Evolutionary conservation across 345 rosid genomes (phyloP).

Genomic region (Arabidopsis suecica): DNA sequence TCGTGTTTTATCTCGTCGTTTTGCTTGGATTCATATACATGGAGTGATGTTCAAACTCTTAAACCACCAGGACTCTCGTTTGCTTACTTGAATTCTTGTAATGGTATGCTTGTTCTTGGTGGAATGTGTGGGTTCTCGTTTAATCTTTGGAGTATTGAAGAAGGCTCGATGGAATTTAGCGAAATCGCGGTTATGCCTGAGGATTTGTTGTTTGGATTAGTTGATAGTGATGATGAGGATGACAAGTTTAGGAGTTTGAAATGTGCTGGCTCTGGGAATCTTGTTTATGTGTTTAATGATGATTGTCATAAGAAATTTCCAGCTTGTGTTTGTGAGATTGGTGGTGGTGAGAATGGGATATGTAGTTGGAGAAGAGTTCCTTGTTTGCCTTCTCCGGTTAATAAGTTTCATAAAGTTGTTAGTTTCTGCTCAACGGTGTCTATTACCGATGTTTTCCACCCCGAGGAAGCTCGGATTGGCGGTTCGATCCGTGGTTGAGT

Average conservation of each 20-base stretch:
- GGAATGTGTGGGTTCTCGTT: constrained; percentile 80
- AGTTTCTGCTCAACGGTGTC: constrained; percentile 76
- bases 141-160: constrained; percentile 67
- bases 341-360: constrained; percentile 40
- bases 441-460: constrained; percentile 48
- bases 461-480: constrained; percentile 45
- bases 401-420: constrained; percentile 83
- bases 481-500: constrained; percentile 32
- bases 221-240: constrained; percentile 56
- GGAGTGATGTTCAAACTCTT: constrained; percentile 75
- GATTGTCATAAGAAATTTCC: constrained; percentile 83
- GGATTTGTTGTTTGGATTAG: constrained; percentile 60
- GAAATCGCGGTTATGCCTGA: constrained; percentile 79
- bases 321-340: constrained; percentile 82
- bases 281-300: constrained; percentile 78
- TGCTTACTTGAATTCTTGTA: constrained; percentile 65
- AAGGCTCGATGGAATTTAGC: constrained; percentile 64
- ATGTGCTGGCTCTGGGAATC: constrained; percentile 79
- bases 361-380: constrained; percentile 84
- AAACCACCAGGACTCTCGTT: constrained; percentile 78
- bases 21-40: constrained; percentile 56
- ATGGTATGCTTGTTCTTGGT: constrained; percentile 66
- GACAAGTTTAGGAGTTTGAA: constrained; percentile 76
- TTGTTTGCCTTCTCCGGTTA: constrained; percentile 71
- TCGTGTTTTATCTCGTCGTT: constrained; percentile 65